phyloP scores from a whole-genome alignment of 495 filamentous ascomycete genomes.

The Clohesyomyces aquaticus region DNA sequence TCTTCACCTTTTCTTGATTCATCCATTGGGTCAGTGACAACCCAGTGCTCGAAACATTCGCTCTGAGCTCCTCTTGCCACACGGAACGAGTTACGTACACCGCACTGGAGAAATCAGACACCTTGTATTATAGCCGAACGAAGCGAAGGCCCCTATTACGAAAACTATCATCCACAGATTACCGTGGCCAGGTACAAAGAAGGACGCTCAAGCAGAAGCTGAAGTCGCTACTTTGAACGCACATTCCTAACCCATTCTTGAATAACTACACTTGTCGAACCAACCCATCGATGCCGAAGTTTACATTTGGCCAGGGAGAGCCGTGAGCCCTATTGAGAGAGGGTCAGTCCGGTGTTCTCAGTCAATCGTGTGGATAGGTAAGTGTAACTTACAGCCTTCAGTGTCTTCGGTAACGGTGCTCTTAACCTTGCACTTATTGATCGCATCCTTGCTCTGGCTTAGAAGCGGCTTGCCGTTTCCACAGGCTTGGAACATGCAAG shows the following conservation, averaged over 20 bases:
- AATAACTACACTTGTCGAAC: background rate
- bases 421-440: slow-evolving; percentile 32
- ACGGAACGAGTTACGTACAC: too few species aligned
- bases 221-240: background rate
- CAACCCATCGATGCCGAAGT: background rate
- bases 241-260: background rate
- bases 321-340: background rate
- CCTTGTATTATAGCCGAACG: background rate
- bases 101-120: too few species aligned
- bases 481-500: slow-evolving; percentile 38
- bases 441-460: slow-evolving; percentile 23
- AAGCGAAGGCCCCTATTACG: background rate
- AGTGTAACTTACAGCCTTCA: slow-evolving; percentile 41
- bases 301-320: background rate
- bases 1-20: too few species aligned
- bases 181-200: background rate
- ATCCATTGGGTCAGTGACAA: too few species aligned
- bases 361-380: slow-evolving; percentile 12
- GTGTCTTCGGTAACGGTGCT: slow-evolving; percentile 19
- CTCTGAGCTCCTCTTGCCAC: too few species aligned
- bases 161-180: background rate
- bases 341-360: background rate
- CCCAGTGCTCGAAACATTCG: too few species aligned
- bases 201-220: background rate
- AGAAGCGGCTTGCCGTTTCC: slow-evolving; percentile 29